phyloP scores from a whole-genome alignment of 352 stramenopile genomes.

The Plasmopara muralis region DNA sequence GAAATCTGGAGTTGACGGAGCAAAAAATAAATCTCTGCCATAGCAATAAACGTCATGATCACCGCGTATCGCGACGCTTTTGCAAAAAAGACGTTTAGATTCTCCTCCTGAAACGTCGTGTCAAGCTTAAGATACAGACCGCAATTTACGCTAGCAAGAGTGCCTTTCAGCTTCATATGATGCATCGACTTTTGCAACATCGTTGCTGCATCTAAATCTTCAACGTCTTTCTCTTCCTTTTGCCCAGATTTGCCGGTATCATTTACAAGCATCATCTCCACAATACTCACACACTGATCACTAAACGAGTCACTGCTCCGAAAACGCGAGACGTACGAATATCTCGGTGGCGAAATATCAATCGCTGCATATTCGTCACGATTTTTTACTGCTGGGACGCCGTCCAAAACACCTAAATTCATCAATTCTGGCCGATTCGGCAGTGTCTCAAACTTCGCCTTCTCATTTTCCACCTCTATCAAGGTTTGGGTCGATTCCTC shows the following conservation, averaged over 20 bases:
- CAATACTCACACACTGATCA: conserved; percentile 77
- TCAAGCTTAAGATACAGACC: conserved; percentile 69
- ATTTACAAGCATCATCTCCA: conserved; percentile 66
- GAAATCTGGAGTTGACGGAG: conserved; percentile 80
- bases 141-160: conserved; percentile 70
- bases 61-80: conserved; percentile 75
- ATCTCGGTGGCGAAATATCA: conserved; percentile 73
- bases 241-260: conserved; percentile 14
- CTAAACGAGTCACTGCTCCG: conserved; percentile 76
- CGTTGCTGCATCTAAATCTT: conserved; percentile 32
- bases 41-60: conserved; percentile 80
- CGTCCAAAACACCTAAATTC: conserved; percentile 57
- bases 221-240: conserved; percentile 18
- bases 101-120: conserved; percentile 74
- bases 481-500: conserved; percentile 10
- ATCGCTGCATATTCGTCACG: conserved; percentile 62
- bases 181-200: conserved; percentile 33
- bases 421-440: conserved; percentile 45
- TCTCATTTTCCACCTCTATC: conserved; percentile 23
- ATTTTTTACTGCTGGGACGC: conserved; percentile 49
- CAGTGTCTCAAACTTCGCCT: conserved; percentile 19
- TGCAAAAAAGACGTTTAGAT: conserved; percentile 76
- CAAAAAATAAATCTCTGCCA: conserved; percentile 83
- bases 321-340: conserved; percentile 73
- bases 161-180: conserved; percentile 48